These are phyloP conservation scores for Carex littledalei DNA, from an alignment of 176 grass and related monocot genomes.

Conservation along the genomic window DNA sequence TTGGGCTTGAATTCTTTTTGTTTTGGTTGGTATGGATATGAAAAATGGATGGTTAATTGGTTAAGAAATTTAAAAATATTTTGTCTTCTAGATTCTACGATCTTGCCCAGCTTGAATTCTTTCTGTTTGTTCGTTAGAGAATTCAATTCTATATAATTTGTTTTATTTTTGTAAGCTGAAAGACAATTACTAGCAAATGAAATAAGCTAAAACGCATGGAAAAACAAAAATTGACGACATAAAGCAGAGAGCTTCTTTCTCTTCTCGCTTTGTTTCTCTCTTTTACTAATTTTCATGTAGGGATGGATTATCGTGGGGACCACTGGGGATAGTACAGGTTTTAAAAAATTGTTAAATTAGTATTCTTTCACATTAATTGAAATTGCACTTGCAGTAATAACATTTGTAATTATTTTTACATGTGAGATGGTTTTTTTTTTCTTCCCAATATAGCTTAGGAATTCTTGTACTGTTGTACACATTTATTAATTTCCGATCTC, in stretches of 20 bases:
- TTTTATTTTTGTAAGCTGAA: background rate
- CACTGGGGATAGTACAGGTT: background rate
- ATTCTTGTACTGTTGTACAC: too few species aligned
- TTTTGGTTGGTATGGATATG: background rate
- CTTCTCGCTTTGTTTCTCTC: background rate
- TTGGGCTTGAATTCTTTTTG: background rate
- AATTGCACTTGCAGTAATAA: too few species aligned
- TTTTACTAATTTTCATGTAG: background rate
- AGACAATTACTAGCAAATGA: background rate
- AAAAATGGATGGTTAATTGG: background rate
- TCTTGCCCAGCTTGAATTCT: background rate
- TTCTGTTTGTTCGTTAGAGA: background rate
- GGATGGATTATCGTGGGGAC: background rate
- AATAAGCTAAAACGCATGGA: background rate
- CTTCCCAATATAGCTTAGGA: too few species aligned
- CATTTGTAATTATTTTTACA: too few species aligned
- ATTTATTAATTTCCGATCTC: too few species aligned
- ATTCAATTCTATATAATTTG: background rate
- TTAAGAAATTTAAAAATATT: background rate
- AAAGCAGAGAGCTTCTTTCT: background rate
- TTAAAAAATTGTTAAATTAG: too few species aligned
- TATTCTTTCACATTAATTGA: too few species aligned
- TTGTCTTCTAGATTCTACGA: background rate
- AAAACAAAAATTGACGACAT: background rate
- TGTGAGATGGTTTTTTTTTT: too few species aligned